phyloP scores from a whole-genome alignment of 1,284 basidiomycete genomes.

The Caloboletus inedulis region DNA sequence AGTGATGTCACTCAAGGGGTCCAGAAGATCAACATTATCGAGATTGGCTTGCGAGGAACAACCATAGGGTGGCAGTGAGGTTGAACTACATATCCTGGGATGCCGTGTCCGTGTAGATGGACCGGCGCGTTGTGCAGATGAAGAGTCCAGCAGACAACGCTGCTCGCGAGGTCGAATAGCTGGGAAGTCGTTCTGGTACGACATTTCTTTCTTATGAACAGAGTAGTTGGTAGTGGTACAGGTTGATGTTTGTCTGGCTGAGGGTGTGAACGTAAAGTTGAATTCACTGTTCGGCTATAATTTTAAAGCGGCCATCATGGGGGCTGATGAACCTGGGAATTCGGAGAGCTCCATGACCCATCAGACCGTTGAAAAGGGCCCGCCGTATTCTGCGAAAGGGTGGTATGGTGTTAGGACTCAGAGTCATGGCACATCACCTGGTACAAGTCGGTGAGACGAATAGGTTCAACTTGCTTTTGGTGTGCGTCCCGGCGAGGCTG shows the following conservation, averaged over 20 bases:
- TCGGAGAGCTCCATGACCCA: neutral
- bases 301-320: constrained; percentile 15
- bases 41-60: neutral
- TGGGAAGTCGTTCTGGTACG: constrained; percentile 13
- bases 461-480: neutral
- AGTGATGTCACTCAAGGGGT: constrained; percentile 13
- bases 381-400: neutral
- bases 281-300: constrained; percentile 20
- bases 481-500: too few relatives aligned
- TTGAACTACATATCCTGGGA: constrained; percentile 17
- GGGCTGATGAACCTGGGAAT: constrained; percentile 16
- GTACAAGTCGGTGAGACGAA: neutral
- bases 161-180: constrained; percentile 8
- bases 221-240: constrained; percentile 23
- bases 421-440: neutral
- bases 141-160: neutral
- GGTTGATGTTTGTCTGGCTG: constrained; percentile 12
- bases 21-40: constrained; percentile 1
- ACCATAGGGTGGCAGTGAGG: constrained; percentile 5
- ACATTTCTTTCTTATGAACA: constrained; percentile 18
- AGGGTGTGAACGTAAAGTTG: constrained; percentile 34
- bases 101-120: constrained; percentile 9
- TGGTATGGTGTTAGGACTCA: neutral
- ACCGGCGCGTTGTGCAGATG: constrained; percentile 4
- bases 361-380: too few relatives aligned